phyloP scores from a whole-genome alignment of 257 asterid species.

The Solanum arcanum region DNA sequence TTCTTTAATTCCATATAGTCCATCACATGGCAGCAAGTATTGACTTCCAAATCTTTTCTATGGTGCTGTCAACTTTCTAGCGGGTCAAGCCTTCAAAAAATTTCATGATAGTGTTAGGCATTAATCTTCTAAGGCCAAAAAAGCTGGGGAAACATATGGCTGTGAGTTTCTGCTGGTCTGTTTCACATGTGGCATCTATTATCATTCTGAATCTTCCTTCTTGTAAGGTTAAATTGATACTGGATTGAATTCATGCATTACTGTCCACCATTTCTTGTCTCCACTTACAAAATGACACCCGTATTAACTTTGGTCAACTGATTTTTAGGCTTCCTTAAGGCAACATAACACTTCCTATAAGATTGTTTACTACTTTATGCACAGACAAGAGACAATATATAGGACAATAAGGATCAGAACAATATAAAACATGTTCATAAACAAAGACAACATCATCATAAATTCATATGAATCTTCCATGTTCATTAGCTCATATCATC shows the following conservation, averaged over 20 bases:
- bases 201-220: too few relatives aligned
- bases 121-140: neutral
- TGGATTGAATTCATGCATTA: neutral
- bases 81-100: neutral
- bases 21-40: neutral
- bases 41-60: neutral
- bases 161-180: neutral
- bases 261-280: neutral
- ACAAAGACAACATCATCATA: too few relatives aligned
- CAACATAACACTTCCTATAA: neutral
- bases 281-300: too few relatives aligned
- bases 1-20: neutral
- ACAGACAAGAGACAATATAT: too few relatives aligned
- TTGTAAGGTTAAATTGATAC: neutral
- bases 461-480: too few relatives aligned
- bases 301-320: too few relatives aligned
- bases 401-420: too few relatives aligned
- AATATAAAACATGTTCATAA: too few relatives aligned
- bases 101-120: neutral
- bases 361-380: neutral
- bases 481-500: too few relatives aligned
- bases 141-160: neutral
- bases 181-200: neutral
- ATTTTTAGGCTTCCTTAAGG: too few relatives aligned
- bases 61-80: neutral